Evolutionary conservation across 306 rosid species (phyloP), one percentile per base, ranked within the genome.

Genomic region (Fragaria iinumae): DNA sequence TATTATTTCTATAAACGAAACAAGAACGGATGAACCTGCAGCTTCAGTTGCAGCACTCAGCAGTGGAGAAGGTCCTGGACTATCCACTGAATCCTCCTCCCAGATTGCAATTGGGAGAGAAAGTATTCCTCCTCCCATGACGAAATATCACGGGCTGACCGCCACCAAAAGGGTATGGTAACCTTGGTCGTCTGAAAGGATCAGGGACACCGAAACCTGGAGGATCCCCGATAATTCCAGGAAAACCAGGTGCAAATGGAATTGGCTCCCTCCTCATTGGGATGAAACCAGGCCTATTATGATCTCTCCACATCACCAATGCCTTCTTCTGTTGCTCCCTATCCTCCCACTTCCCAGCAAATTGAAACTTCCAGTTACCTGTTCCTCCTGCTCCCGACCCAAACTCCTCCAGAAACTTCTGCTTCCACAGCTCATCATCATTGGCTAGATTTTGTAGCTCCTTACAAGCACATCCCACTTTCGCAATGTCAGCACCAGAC

Each of bases 351-450:
- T 4, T 18, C 1, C 4, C 1, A n/a, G 64, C 84, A 80, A 79
- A 94, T 57, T 38, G 62, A 5, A 14, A 32, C 88, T 88, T 90
- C 83, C 88, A 89, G 38, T 39, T 55, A 48, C 65, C 77, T 11
- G 11, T 18, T 13, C 39, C 59, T 39, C 8, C 27, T 18, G 12
- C 29, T 38, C 8, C 77, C 1, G 0, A 6, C 10, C 84, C 86
- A 69, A 86, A 85, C 82, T 84, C 91, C 83, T 89, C 88, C 47
- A 36, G 45, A 55, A 62, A 78, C 85, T 92, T 94, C 79, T 71
- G 65, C 86, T 75, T 86, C 98, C 98, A 94, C 78, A 94, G 67
- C 45, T 85, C 91, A 67, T 86, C 77, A 23, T 48, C 78, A 7
- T 82, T 67, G 1, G 91, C 84, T 82, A 89, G 71, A 50, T 76